Evolutionary conservation across 2,329 filamentous ascomycete species (phyloP).

Genomic region (Mycogone perniciosa): DNA sequence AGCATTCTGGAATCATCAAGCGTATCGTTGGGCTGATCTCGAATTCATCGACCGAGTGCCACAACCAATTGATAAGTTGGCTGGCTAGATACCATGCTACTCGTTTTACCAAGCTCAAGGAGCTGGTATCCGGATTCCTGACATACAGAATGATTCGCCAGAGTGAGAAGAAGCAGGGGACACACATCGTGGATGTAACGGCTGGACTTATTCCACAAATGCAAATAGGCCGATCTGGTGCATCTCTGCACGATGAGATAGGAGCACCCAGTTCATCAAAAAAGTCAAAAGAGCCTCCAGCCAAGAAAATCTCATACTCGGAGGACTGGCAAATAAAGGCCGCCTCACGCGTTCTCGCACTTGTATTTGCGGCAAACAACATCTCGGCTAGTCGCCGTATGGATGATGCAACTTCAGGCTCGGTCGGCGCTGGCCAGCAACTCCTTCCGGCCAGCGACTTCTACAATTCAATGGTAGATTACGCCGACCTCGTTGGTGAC

Average conservation of each 20-base stretch:
- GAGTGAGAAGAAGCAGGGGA: conserved; percentile 57
- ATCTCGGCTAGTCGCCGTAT: conserved; percentile 32
- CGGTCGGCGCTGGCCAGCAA: conserved; percentile 45
- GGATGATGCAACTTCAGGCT: conserved; percentile 18
- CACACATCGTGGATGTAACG: conserved; percentile 50
- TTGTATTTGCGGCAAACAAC: conserved; percentile 79
- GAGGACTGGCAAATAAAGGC: conserved; percentile 90
- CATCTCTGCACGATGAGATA: conserved; percentile 72
- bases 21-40: conserved; percentile 74
- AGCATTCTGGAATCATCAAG: conserved; percentile 80
- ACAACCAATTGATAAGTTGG: conserved; percentile 72
- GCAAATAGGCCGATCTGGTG: conserved; percentile 57
- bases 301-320: conserved; percentile 57
- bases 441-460: conserved; percentile 77
- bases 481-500: conserved; percentile 76
- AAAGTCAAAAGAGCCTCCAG: conserved; percentile 44
- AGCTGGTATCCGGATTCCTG: conserved; percentile 71
- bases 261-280: conserved; percentile 46
- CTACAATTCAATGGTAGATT: conserved; percentile 81
- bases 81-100: conserved; percentile 62
- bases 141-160: conserved; percentile 72
- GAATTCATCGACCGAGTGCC: conserved; percentile 67
- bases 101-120: conserved; percentile 67
- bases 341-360: conserved; percentile 69
- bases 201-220: conserved; percentile 68